Evolutionary conservation across 1,284 basidiomycete genomes (phyloP), one percentile per base, ranked within the genome.

Genomic region (Phellopilus nigrolimitatus): DNA sequence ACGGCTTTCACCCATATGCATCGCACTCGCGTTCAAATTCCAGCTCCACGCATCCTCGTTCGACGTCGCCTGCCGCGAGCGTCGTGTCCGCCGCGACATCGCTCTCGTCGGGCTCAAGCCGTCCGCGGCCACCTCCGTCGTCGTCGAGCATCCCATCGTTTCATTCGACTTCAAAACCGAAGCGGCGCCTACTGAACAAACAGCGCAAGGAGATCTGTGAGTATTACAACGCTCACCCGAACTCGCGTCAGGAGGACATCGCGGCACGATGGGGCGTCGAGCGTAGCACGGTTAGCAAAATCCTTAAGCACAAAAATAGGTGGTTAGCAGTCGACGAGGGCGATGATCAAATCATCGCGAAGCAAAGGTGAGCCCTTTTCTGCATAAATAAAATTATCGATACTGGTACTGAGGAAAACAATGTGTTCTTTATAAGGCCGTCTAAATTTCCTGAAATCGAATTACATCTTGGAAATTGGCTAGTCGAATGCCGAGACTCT

Each of bases 261-360:
- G 91, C 87, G 0, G 67, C 69, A 9, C 68, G 71, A 34, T 95
- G 86, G 64, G 79, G 80, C 47, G 86, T 94, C 49, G 92, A 95
- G 64, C 82, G 92, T 45, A 92, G 88, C 67, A 95, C 91, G n/a
- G 88, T 95, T 63, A 90, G 86, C 69, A 94, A 95, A 71, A 94
- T 93, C 57, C 74, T 95, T 56, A 94, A 93, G 64, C 71, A 88
- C 61, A 89, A 88, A 67, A 74, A 78, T 13, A 82, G 82, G 60
- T 95, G 91, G 91, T 69, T 93, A 61, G 79, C 77, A 54, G 76
- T 89, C 43, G 69, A 74, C 12, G 75, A 78, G 47, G 75, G 79
- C 56, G 77, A 79, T 53, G 73, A 72, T 49, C 67, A 77, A 52
- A 71, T 75, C 40, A 73, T 81, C 40, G 75, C 80, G 12, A 86